Evolutionary conservation across 1,139 yeast species (phyloP).

Genomic region (Diutina catenulata): DNA sequence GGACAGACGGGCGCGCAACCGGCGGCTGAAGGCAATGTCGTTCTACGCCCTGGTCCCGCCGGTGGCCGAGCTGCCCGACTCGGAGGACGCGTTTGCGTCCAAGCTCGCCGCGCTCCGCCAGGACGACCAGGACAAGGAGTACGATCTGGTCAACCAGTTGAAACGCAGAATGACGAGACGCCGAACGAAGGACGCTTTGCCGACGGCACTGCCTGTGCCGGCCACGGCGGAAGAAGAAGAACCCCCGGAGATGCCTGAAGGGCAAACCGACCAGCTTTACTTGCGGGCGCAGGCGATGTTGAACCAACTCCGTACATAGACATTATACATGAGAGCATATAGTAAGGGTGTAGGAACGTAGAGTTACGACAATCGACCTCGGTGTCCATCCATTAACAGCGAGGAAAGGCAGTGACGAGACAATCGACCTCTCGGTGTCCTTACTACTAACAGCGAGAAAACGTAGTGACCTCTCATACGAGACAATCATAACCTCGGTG

Average conservation of each 20-base stretch:
- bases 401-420: too few relatives aligned
- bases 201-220: too few relatives aligned
- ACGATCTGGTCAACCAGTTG: constrained; percentile 29
- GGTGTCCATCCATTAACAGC: too few relatives aligned
- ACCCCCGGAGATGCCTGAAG: neutral
- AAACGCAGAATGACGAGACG: constrained; percentile 25
- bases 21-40: constrained; percentile 17
- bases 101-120: neutral
- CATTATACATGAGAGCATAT: too few relatives aligned
- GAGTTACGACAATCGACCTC: too few relatives aligned
- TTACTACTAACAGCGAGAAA: too few relatives aligned
- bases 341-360: too few relatives aligned
- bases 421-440: too few relatives aligned
- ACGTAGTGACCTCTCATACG: too few relatives aligned
- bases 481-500: too few relatives aligned
- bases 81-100: constrained; percentile 8
- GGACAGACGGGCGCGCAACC: constrained; percentile 14
- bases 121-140: constrained; percentile 12
- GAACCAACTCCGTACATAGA: constrained; percentile 2
- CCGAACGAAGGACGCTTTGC: too few relatives aligned
- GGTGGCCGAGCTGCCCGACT: constrained; percentile 21
- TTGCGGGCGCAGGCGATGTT: constrained; percentile 4
- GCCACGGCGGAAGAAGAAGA: too few relatives aligned
- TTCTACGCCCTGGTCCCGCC: constrained; percentile 18
- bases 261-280: constrained; percentile 1